phyloP scores from a whole-genome alignment of 2,329 filamentous ascomycete genomes.

The Elsinoe batatas region DNA sequence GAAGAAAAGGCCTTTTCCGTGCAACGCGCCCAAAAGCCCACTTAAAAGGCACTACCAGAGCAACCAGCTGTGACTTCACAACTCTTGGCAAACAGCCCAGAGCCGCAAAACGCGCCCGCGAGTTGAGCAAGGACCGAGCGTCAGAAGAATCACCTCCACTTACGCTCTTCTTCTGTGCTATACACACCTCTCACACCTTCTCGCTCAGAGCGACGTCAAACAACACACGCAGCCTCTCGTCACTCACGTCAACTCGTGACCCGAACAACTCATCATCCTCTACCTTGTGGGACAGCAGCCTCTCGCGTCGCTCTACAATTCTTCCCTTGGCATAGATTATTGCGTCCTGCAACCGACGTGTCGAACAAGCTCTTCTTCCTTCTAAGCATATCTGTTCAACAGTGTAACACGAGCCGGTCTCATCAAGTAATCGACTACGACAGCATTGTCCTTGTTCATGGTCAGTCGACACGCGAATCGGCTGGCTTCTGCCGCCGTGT shows the following conservation, averaged over 20 bases:
- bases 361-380: not conserved
- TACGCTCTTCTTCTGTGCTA: constrained; percentile 7
- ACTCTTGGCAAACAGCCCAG: not conserved
- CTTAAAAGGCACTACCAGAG: not conserved
- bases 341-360: constrained; percentile 5
- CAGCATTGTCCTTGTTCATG: constrained; percentile 12
- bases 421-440: constrained; percentile 9
- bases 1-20: not conserved
- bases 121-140: constrained; percentile 4
- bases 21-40: not conserved
- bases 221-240: not conserved
- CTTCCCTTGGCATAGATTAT: constrained; percentile 14
- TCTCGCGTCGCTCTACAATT: constrained; percentile 11
- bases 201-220: constrained; percentile 2
- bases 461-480: constrained; percentile 12
- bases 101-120: not conserved
- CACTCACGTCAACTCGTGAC: not conserved
- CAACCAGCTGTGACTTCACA: not conserved
- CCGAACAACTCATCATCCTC: not conserved
- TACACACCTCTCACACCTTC: constrained; percentile 6
- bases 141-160: not conserved
- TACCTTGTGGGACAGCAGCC: not conserved
- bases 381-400: constrained; percentile 5
- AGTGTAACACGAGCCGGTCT: constrained; percentile 11
- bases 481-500: constrained; percentile 6